These are phyloP conservation scores for Ocimum tenuiflorum DNA, from an alignment of 257 asterid genomes.

Conservation along the genomic window DNA sequence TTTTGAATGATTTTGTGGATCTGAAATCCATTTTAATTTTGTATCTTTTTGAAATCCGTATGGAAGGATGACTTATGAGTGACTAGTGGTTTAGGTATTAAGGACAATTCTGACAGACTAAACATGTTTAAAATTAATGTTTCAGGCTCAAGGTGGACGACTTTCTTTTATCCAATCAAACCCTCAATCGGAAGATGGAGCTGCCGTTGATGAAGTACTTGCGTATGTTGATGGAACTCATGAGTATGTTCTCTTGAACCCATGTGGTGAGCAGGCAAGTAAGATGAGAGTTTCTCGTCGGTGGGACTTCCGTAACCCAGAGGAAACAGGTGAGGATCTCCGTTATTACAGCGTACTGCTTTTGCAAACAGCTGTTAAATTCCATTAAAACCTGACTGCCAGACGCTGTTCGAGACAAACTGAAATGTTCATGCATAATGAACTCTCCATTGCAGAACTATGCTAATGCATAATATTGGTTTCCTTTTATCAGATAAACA, in stretches of 20 bases:
- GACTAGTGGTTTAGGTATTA: background rate
- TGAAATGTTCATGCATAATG: no score
- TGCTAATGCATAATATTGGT: background rate
- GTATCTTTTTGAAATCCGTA: background rate
- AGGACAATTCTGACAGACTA: background rate
- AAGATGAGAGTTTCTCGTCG: conserved; percentile 29
- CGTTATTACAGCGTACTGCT: background rate
- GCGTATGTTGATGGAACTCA: conserved; percentile 49
- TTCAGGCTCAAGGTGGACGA: conserved; percentile 74
- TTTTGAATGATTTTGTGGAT: background rate
- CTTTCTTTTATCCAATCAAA: conserved; percentile 46
- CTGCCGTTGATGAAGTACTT: conserved; percentile 37
- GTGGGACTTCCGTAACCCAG: conserved; percentile 25
- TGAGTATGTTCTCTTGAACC: conserved; percentile 69
- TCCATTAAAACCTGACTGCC: background rate
- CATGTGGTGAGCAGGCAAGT: conserved; percentile 28
- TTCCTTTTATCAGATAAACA: conserved; percentile 33
- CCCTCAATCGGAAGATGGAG: conserved; percentile 29
- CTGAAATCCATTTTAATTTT: background rate
- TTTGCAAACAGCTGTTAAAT: background rate
- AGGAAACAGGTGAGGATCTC: conserved; percentile 54
- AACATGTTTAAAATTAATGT: background rate
- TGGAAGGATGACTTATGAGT: background rate
- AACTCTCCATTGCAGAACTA: no score
- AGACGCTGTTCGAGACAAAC: no score